These are phyloP conservation scores for Helminthosporium solani DNA, from an alignment of 2,329 filamentous ascomycete genomes.

Conservation along the genomic window DNA sequence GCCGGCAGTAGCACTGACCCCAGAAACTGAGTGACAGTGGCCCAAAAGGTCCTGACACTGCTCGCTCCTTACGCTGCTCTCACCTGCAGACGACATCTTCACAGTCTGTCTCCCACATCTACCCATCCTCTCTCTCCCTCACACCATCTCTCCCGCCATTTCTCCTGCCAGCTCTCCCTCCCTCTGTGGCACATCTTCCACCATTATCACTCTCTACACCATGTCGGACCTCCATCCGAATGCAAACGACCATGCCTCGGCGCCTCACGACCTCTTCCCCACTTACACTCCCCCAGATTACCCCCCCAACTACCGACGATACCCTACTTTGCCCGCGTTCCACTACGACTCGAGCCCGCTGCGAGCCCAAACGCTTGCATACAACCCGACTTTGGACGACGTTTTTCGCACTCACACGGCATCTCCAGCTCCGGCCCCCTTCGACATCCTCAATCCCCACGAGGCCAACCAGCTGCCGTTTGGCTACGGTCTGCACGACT, in stretches of 20 bases:
- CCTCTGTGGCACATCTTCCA: no score
- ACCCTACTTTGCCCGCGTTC: neutral
- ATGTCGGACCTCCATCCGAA: conserved; percentile 18
- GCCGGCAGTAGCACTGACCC: no score
- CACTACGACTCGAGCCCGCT: conserved; percentile 1
- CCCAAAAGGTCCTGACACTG: no score
- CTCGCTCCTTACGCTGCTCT: no score
- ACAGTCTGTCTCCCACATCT: no score
- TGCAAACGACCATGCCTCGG: neutral
- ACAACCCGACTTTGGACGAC: conserved; percentile 14
- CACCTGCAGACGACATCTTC: no score
- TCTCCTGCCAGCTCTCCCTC: no score
- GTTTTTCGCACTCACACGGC: conserved; percentile 16
- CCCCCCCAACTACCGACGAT: neutral
- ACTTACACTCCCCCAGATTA: neutral
- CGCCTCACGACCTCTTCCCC: neutral
- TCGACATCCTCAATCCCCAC: conserved; percentile 32
- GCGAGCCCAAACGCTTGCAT: neutral
- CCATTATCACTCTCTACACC: conserved; percentile 12
- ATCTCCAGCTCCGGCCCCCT: conserved; percentile 26
- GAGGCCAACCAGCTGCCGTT: conserved; percentile 18
- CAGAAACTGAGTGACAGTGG: no score
- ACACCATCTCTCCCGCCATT: no score
- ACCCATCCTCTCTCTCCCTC: no score
- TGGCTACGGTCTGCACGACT: conserved; percentile 5